Evolutionary conservation across 2,329 filamentous ascomycete species (phyloP).

Genomic region (Alternaria triticina): DNA sequence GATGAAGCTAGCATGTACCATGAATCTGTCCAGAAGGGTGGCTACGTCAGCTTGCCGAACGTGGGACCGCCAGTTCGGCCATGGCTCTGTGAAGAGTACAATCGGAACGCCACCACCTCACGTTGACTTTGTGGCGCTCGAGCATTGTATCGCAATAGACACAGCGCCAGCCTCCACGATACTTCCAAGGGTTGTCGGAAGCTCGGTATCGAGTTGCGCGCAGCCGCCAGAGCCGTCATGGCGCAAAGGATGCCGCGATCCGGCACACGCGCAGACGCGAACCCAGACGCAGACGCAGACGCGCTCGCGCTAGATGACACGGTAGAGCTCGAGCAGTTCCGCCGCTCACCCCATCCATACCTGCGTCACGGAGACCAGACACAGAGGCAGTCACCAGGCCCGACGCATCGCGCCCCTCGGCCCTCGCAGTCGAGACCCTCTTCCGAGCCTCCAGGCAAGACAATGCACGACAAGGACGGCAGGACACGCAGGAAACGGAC

Average conservation of each 20-base stretch:
- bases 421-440: slow-evolving; percentile 20
- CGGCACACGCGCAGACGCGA: slow-evolving; percentile 27
- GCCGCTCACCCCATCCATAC: slow-evolving; percentile 49
- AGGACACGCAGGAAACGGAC: slow-evolving; percentile 34
- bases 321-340: slow-evolving; percentile 43
- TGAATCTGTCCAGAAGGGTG: slow-evolving; percentile 17
- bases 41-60: not conserved
- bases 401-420: not conserved
- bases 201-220: not conserved
- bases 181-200: not conserved
- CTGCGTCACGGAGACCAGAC: slow-evolving; percentile 40
- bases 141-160: not conserved
- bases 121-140: not conserved
- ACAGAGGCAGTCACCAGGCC: slow-evolving; percentile 22
- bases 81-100: not conserved
- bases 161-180: not conserved
- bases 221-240: slow-evolving; percentile 1
- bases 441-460: slow-evolving; percentile 21
- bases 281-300: slow-evolving; percentile 25
- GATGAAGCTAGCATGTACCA: slow-evolving; percentile 10
- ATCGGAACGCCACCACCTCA: not conserved
- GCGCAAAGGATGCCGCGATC: slow-evolving; percentile 15
- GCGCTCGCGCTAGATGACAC: slow-evolving; percentile 28
- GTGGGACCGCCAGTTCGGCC: not conserved
- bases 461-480: slow-evolving; percentile 35